Conservation (phyloP, 2,329 filamentous ascomycete genomes). For the Lachnellula hyalina region DNA sequence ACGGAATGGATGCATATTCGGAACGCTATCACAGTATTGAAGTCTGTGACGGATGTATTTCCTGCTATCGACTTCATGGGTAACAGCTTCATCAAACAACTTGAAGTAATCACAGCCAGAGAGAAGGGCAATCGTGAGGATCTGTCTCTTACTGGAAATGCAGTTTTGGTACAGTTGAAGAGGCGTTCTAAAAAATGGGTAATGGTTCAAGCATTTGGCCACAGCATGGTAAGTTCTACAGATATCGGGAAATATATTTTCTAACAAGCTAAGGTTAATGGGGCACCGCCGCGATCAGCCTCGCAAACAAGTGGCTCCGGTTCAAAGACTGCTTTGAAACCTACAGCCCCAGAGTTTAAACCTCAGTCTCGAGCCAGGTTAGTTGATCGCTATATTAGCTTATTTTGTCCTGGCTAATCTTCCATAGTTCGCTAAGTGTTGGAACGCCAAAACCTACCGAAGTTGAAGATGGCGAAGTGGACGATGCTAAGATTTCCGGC, state of each 20-base stretch:
- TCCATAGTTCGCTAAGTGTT: slow-evolving; percentile 27
- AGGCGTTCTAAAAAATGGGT: slow-evolving; percentile 65
- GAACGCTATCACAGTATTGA: slow-evolving; percentile 87
- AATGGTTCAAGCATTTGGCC: slow-evolving; percentile 67
- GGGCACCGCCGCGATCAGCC: slow-evolving; percentile 1
- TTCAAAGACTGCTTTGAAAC: slow-evolving; percentile 43
- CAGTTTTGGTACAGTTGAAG: slow-evolving; percentile 64
- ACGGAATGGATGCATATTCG: slow-evolving; percentile 97
- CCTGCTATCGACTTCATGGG: slow-evolving; percentile 89
- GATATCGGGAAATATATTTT: neutral
- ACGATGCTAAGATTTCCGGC: slow-evolving; percentile 46
- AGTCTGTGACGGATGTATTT: slow-evolving; percentile 74
- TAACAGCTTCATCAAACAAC: slow-evolving; percentile 54
- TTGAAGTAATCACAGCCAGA: slow-evolving; percentile 61
- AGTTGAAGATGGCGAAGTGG: slow-evolving; percentile 69
- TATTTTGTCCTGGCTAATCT: slow-evolving; percentile 30
- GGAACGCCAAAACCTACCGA: slow-evolving; percentile 37
- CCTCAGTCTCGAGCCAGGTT: slow-evolving; percentile 38
- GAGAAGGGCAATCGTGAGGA: slow-evolving; percentile 64
- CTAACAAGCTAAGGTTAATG: slow-evolving; percentile 2
- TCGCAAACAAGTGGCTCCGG: slow-evolving; percentile 11
- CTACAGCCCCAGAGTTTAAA: slow-evolving; percentile 61
- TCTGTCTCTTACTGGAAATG: slow-evolving; percentile 67
- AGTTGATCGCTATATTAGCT: slow-evolving; percentile 7
- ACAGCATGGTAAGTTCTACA: slow-evolving; percentile 50